These are phyloP conservation scores for Immersiporthe knoxdaviesiana DNA, from an alignment of 2,329 filamentous ascomycete genomes.

Conservation along the genomic window DNA sequence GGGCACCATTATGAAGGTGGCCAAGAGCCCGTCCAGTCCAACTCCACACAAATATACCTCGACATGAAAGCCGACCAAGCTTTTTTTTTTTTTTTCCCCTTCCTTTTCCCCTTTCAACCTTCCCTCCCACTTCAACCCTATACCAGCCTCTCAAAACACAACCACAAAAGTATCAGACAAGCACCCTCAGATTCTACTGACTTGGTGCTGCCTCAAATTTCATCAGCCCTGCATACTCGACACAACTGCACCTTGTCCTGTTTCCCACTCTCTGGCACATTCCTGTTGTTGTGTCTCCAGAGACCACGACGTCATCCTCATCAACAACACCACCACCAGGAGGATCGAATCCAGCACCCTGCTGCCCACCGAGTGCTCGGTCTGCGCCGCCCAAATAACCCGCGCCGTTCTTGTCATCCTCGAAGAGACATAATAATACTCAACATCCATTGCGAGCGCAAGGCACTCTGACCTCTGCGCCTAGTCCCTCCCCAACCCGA, in stretches of 20 bases:
- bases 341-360: background rate
- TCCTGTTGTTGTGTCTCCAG: background rate
- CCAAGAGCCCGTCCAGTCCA: background rate
- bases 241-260: background rate
- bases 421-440: background rate
- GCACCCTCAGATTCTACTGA: background rate
- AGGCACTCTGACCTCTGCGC: background rate
- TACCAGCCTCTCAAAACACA: background rate
- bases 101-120: conserved; percentile 8
- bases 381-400: background rate
- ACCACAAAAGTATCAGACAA: background rate
- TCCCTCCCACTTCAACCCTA: background rate
- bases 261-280: background rate
- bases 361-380: background rate
- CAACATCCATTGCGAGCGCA: background rate
- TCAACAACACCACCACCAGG: conserved; percentile 2
- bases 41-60: conserved; percentile 4
- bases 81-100: background rate
- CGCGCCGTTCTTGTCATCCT: background rate
- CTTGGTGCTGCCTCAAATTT: background rate
- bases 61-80: background rate
- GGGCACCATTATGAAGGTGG: conserved; percentile 6
- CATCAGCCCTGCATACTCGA: background rate
- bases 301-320: conserved; percentile 25
- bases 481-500: background rate